Evolutionary conservation across 1,284 basidiomycete species (phyloP), one percentile per base, ranked within the genome.

Genomic region (Puccinia brachypodii): DNA sequence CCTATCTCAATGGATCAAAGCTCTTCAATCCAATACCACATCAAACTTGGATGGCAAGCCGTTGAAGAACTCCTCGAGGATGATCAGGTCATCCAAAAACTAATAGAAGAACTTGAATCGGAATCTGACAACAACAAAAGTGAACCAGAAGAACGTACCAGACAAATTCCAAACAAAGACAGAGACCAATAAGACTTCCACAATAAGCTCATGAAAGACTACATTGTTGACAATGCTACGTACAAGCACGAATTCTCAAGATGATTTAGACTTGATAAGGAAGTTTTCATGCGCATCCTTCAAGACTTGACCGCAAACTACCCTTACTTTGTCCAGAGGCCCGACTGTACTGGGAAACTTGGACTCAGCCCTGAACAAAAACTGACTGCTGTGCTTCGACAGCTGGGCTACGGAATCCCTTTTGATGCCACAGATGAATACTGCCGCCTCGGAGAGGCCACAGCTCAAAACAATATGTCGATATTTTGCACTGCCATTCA

Each of bases 361-460:
- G 66, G 66, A 8, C 66, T 69, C 38, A 69, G 66, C 66, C 66
- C 66, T n/a, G 40, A 69, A 25, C 66, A 69, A 44, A 69, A 69
- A 47, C 3, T 69, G 1, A 69, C 66, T 47, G 66, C 66, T 44
- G 66, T 16, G 13, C 38, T 69, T 14, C 13, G 66, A n/a, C 66
- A 69, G 66, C 38, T 69, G 14, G 66, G 19, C 14, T 69, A 69
- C 25, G 66, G 36, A 13, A 19, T 69, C 44, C 38, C 66, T 25
- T 47, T 69, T 50, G 58, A 77, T 44, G 60, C 76, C 2, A 77
- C 64, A 6, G 3, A 69, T 44, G 44, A 78, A 28, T 38, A 78
- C 42, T 53, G 60, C n/a, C 0, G 64, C 22, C 22, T 68, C 47
- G 76, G 60, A 6, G 76, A 47, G 53, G 36, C 44, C 6, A 69